A percentile compares a stretch with the other conserved stretches of the same genome.
Conservation (phyloP, 1,139 yeast genomes). For the Suhomyces choctaworum region DNA sequence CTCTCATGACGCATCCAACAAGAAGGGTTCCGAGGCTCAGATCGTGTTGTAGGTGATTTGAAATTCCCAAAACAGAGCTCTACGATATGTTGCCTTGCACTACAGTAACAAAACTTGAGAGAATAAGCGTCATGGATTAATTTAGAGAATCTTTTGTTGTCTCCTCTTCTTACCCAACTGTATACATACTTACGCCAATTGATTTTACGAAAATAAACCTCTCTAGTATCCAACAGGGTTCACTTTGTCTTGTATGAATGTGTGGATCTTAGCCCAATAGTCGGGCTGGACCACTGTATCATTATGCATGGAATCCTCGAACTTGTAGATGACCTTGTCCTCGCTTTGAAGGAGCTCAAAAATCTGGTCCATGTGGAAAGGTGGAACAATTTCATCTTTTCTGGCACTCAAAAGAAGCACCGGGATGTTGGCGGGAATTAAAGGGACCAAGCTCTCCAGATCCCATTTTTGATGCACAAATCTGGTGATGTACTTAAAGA, state of each 20-base stretch:
- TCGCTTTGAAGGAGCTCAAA: constrained; percentile 49
- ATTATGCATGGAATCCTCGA: constrained; percentile 68
- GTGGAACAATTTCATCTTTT: constrained; percentile 90
- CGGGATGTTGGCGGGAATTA: constrained; percentile 58
- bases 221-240: constrained; percentile 41
- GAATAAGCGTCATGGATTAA: constrained; percentile 7
- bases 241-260: constrained; percentile 50
- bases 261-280: constrained; percentile 70
- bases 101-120: constrained; percentile 9
- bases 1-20: constrained; percentile 58
- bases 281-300: constrained; percentile 72
- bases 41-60: constrained; percentile 32
- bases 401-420: constrained; percentile 72
- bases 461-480: constrained; percentile 85
- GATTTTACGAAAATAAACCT: constrained; percentile 5
- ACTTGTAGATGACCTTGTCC: constrained; percentile 51
- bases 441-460: constrained; percentile 61
- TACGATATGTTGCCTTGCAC: constrained; percentile 1
- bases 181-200: constrained; percentile 13
- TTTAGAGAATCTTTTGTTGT: constrained; percentile 6
- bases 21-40: constrained; percentile 45
- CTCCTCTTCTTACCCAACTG: constrained; percentile 9
- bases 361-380: constrained; percentile 70
- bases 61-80: neutral
- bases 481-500: constrained; percentile 53